phyloP scores from a whole-genome alignment of 257 asterid species.

The Solanum sitiens region DNA sequence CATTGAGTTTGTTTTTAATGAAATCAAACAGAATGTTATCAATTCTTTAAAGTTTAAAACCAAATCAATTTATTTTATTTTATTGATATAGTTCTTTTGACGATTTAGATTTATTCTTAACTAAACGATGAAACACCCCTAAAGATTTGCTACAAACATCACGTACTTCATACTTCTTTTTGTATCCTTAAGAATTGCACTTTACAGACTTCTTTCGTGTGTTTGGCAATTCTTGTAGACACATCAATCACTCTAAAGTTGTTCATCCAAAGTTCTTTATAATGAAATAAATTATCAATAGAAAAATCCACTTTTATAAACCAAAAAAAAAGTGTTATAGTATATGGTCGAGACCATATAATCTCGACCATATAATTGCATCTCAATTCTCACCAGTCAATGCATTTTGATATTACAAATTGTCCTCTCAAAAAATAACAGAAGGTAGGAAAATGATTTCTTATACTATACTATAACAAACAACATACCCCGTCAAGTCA shows the following conservation, averaged over 20 bases:
- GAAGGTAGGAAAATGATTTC: too few species aligned
- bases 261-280: background rate
- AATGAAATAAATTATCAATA: background rate
- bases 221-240: background rate
- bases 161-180: background rate
- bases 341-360: background rate
- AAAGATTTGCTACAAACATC: background rate
- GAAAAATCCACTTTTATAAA: background rate
- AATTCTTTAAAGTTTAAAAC: background rate
- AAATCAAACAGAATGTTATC: background rate
- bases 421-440: background rate
- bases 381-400: background rate
- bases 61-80: background rate
- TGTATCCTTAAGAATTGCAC: background rate
- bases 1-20: background rate
- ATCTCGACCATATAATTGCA: background rate
- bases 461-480: background rate
- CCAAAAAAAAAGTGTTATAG: background rate
- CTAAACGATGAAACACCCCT: background rate
- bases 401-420: background rate
- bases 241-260: background rate
- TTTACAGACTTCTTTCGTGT: background rate
- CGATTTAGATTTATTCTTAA: too few species aligned
- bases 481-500: background rate
- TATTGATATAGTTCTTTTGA: too few species aligned